Conservation (phyloP, 805 yeast genomes). For the Phaffomyces thermotolerans region DNA sequence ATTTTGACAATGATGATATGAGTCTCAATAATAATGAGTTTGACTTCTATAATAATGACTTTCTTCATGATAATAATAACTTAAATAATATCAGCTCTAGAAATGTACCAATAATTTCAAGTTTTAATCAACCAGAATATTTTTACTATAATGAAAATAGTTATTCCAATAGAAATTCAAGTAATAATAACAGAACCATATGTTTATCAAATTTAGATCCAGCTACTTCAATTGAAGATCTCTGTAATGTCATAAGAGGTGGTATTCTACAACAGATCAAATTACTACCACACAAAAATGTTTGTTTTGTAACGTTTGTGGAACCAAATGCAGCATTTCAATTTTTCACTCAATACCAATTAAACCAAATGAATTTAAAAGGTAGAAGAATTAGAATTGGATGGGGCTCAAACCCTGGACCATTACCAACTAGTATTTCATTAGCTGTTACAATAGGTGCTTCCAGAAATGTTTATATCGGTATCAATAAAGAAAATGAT, state of each 20-base stretch:
- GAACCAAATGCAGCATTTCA: conserved; percentile 59
- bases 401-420: conserved; percentile 66
- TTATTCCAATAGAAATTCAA: too few relatives aligned
- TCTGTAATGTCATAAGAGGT: conserved; percentile 71
- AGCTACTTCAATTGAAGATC: conserved; percentile 59
- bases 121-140: conserved; percentile 40
- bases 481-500: conserved; percentile 36
- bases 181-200: conserved; percentile 50
- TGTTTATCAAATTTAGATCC: conserved; percentile 63
- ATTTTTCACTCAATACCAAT: conserved; percentile 52
- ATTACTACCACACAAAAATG: conserved; percentile 41
- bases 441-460: conserved; percentile 69
- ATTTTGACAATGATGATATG: neutral
- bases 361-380: conserved; percentile 54
- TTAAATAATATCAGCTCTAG: conserved; percentile 86
- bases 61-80: conserved; percentile 5
- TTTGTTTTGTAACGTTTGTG: conserved; percentile 65
- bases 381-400: conserved; percentile 57
- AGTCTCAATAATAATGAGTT: neutral
- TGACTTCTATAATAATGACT: neutral
- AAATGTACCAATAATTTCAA: conserved; percentile 84
- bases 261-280: conserved; percentile 63
- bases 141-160: too few relatives aligned
- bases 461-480: conserved; percentile 70
- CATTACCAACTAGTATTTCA: conserved; percentile 45